Evolutionary conservation across 169 alveolate species (phyloP), one percentile per base, ranked within the genome.

Genomic region (Plasmodium cynomolgi): DNA sequence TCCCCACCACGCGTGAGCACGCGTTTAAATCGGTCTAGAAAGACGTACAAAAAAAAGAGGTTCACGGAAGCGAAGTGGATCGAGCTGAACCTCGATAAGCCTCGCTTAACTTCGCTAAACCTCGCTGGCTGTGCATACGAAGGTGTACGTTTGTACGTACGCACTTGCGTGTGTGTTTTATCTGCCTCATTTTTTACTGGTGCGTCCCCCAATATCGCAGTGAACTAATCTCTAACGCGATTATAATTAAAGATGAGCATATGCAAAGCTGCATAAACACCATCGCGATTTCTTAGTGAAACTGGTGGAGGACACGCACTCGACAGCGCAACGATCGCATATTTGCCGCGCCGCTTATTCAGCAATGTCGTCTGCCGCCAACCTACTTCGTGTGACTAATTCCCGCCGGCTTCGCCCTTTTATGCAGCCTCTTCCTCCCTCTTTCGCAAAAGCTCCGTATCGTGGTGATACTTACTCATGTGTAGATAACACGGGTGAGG

Each of bases 381-480:
- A 26, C 58, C 81, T 6, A 17, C 73, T 11, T 56, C 15, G 13
- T 54, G 72, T n/a, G 54, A 26, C 34, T 85, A 50, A 31, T 86
- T 79, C 58, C 47, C 94, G 72, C 58, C 29, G 26, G 11, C 56
- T 26, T 26, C 58, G 7, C 47, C 84, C 74, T 90, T 79, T 68
- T 90, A 91, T 47, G 83, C 91, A 62, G 94, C 94, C 56, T 90
- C 94, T 90, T 90, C 94, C 44, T 90, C 91, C 56, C 88, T 37
- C 62, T 90, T 90, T 68, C 94, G 91, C 72, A 90, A 82, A 68
- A 90, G 94, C 73, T 96, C 97, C 1, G 97, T 96, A 88, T 96
- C 97, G 84, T 96, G 95, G 93, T 96, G 96, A 95, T 96, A 96
- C 92, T 96, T 95, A 77, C 97, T 96, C 92, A 96, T 95, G 88